Evolutionary conservation across 2,329 filamentous ascomycete genomes (phyloP), one percentile per base, ranked within the genome.

Genomic region (Acarospora socialis): DNA sequence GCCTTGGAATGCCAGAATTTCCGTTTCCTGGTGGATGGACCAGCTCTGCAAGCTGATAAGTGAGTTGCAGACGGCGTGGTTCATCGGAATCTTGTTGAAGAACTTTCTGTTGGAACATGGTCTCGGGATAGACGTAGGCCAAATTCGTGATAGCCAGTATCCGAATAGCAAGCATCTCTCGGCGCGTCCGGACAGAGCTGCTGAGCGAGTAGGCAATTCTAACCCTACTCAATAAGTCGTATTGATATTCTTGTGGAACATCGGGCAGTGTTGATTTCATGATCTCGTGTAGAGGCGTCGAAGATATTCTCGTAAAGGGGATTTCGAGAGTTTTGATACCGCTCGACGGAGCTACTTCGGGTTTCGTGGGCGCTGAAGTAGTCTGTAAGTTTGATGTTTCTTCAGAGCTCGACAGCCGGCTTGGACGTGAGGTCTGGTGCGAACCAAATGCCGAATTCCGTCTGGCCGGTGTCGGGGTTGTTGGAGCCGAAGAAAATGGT

Each of bases 41-140:
- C 35, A 98, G 63, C 52, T 95, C 87, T 12, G 82, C 81, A 21
- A 98, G 70, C 55, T 98, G 92, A 48, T 92, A 92, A 3, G 83
- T 77, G 15, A 98, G 66, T 54, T 98, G 90, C 40, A 84, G 78
- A 31, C 82, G 73, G 38, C 86, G 77, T 2, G 86, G 84, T 53
- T 93, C 83, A 47, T 95, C 87, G 21, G 74, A 72, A 49, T 98
- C 92, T 44, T 86, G 77, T 42, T 81, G 81, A 31, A 93, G 66
- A 24, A 94, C 71, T 53, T 82, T 87, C 40, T 87, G 78, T 26
- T 84, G 66, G 46, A 98, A 93, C n/a, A 73, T 71, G 3, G 68
- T 60, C 47, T 98, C 92, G 2, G 69, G 67, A 44, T 92, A 78
- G 33, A 95, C 81, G 51, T 92, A 94, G 2, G 84, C 82, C 40